Conservation (phyloP, 2,329 filamentous ascomycete species). For the Fusarium camptoceras region DNA sequence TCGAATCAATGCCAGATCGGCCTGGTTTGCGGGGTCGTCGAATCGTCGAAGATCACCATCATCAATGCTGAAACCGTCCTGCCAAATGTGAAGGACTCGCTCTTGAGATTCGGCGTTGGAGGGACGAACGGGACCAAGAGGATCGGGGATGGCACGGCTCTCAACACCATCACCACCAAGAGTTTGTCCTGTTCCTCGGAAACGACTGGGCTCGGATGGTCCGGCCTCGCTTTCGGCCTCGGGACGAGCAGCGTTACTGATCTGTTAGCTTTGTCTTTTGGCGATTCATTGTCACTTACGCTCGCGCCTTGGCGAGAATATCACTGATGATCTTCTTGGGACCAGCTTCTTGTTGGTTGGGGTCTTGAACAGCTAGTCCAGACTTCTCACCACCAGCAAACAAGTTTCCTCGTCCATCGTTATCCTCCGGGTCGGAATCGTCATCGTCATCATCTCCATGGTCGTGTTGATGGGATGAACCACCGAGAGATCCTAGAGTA, state of each 20-base stretch:
- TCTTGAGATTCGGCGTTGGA: constrained; percentile 64
- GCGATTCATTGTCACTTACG: constrained; percentile 56
- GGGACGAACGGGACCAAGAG: constrained; percentile 52
- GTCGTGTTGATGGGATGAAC: constrained; percentile 61
- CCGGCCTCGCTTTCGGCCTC: constrained; percentile 63
- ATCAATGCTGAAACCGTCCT: constrained; percentile 86
- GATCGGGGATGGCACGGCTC: constrained; percentile 75
- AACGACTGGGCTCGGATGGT: constrained; percentile 64
- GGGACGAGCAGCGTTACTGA: constrained; percentile 70
- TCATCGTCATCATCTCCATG: constrained; percentile 71
- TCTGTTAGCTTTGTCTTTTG: constrained; percentile 13
- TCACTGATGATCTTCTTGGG: constrained; percentile 70
- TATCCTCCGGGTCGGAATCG: constrained; percentile 67
- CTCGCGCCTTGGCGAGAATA: constrained; percentile 72
- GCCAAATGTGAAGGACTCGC: constrained; percentile 82
- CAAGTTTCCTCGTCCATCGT: constrained; percentile 72
- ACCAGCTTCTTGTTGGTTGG: constrained; percentile 60
- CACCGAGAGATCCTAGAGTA: constrained; percentile 68
- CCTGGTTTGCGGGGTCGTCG: constrained; percentile 80
- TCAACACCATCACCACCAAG: constrained; percentile 82
- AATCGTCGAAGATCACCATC: constrained; percentile 82
- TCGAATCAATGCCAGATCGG: constrained; percentile 80
- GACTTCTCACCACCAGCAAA: constrained; percentile 91
- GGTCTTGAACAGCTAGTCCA: constrained; percentile 75
- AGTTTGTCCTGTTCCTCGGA: constrained; percentile 78